A percentile compares a stretch with the other conserved stretches of the same genome.
Conservation (phyloP, 352 stramenopile genomes). For the Globisporangium camurandrum region DNA sequence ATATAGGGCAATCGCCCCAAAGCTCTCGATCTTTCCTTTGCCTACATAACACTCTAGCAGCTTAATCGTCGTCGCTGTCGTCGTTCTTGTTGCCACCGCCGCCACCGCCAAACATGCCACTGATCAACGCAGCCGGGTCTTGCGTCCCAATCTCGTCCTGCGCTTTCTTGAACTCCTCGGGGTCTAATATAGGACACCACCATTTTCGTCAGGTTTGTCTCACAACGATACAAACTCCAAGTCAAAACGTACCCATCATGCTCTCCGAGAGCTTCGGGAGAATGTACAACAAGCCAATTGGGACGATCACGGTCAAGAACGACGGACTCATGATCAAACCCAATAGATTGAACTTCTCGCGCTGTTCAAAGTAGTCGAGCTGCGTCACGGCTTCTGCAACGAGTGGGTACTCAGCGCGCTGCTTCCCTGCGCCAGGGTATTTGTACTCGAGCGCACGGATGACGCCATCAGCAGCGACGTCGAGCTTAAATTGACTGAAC, state of each 20-base stretch:
- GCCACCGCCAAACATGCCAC: conserved; percentile 65
- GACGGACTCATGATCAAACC: conserved; percentile 73
- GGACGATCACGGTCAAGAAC: conserved; percentile 72
- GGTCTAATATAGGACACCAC: too few species aligned
- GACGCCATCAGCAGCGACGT: conserved; percentile 9
- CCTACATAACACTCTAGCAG: too few species aligned
- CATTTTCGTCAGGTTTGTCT: too few species aligned
- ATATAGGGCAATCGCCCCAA: too few species aligned
- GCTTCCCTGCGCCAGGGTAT: conserved; percentile 64
- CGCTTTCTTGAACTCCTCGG: conserved; percentile 82
- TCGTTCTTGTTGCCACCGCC: conserved; percentile 29
- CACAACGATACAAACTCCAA: not conserved
- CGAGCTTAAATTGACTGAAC: conserved; percentile 40
- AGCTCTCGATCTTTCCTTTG: too few species aligned
- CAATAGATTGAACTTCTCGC: conserved; percentile 77
- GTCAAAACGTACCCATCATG: conserved; percentile 51
- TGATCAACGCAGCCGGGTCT: conserved; percentile 59
- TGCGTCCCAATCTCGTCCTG: conserved; percentile 76
- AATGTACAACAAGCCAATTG: conserved; percentile 70
- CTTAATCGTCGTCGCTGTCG: conserved; percentile 72
- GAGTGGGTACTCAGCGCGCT: conserved; percentile 52
- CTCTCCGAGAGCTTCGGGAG: conserved; percentile 73
- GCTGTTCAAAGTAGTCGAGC: conserved; percentile 78
- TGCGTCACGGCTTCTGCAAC: conserved; percentile 52
- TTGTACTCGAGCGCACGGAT: conserved; percentile 57